Base-by-base conservation (phyloP, 2,329 filamentous ascomycete genomes). In the Paecilomyces formosus region DNA sequence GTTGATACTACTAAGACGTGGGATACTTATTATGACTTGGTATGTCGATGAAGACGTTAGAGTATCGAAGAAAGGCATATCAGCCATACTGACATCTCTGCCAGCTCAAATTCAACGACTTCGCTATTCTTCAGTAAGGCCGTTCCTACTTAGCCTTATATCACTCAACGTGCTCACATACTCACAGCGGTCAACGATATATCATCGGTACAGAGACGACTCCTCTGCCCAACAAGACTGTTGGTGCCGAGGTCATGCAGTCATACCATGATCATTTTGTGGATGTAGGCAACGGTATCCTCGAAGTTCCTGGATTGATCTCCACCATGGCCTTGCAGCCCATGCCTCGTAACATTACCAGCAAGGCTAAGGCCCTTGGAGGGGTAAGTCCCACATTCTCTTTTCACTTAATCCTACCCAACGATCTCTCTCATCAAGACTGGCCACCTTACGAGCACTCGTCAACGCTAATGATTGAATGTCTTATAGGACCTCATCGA, bases 1-100 rank as follows among this genome's bases (percentile, higher is more conserved):
- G 65, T 75, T 24, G 79, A 83, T 64, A 78, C 70, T 18, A 75
- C 74, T 55, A 78, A 79, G 65, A 77, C 76, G 3, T 80, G 76
- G 61, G 64, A 72, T 57, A 77, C 72, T 7, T 82, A 82, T 60
- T 71, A 76, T 55, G 75, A 77, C 50, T 69, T 84, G 6, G 73
- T 82, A 60, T 71, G 67, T 13, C 66, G 66, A 39, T 31, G 30
- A 3, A 12, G 30, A 5, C 8, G 7, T 31, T 12, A 9, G 8
- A 31, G 3, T 31, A 12, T 31, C 30, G 7, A 11, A 12, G 8
- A 9, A 9, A 31, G 7, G 5, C 11, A 13, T 12, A n/a, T 9
- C 15, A 50, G n/a, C 5, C 9, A 3, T 21, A 18, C 45, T 50
- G 45, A 50, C 21, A 18, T 50, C 6, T 15, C 15, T 13, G 13